Evolutionary conservation across 78 protist genomes (phyloP).

Genomic region (Bigelowiella natans): DNA sequence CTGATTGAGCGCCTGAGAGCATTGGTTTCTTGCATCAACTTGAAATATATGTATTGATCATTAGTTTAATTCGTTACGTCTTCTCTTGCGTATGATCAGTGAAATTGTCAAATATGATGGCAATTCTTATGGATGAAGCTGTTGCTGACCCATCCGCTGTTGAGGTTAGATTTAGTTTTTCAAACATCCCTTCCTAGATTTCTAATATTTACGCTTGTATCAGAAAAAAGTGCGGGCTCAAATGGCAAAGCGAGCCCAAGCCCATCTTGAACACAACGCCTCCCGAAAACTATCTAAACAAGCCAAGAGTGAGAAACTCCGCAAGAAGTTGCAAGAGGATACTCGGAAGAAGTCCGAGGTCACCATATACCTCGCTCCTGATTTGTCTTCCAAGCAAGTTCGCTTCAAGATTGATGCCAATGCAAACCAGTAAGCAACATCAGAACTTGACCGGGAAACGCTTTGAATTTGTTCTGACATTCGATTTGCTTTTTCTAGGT

Average conservation of each 20-base stretch:
- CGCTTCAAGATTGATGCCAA: background rate
- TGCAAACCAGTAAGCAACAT: background rate
- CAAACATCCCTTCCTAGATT: no score
- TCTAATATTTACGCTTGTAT: no score
- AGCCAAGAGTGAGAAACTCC: background rate
- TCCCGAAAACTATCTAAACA: background rate
- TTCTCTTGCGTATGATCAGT: no score
- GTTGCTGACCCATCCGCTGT: background rate
- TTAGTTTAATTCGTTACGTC: no score
- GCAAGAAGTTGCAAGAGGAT: background rate
- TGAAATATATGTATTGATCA: no score
- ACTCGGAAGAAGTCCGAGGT: background rate
- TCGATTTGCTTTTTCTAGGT: no score
- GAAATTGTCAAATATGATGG: background rate
- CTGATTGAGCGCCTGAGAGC: background rate
- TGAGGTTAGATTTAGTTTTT: no score
- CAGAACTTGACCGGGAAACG: no score
- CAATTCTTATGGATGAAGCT: background rate
- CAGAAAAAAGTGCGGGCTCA: background rate
- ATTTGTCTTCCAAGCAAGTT: background rate
- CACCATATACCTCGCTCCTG: background rate
- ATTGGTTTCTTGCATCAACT: no score
- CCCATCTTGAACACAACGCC: background rate
- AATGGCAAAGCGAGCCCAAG: background rate
- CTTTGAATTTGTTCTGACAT: no score